Percentiles rank a stretch among this genome's conserved stretches.
Conservation (phyloP, 352 stramenopile genomes). For the Phytophthora syringae region DNA sequence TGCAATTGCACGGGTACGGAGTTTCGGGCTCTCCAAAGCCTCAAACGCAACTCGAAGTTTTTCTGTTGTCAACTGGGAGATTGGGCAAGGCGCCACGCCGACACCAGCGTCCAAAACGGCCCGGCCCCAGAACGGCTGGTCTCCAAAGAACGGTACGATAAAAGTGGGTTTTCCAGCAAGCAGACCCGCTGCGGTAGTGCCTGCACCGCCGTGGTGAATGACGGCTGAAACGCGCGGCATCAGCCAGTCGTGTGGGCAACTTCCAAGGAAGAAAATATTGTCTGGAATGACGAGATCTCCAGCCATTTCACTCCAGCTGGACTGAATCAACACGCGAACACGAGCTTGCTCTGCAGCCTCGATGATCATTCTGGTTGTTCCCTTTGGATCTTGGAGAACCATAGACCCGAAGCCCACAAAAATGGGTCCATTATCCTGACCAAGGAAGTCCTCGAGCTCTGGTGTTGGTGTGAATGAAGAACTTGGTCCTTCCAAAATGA, state of each 20-base stretch:
- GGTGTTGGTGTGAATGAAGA: slow-evolving; percentile 58
- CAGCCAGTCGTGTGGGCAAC: slow-evolving; percentile 92
- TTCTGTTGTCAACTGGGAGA: slow-evolving; percentile 82
- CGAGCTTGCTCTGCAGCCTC: slow-evolving; percentile 67
- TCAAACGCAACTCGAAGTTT: slow-evolving; percentile 82
- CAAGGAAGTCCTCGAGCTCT: slow-evolving; percentile 76
- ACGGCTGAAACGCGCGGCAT: slow-evolving; percentile 89
- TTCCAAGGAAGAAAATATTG: slow-evolving; percentile 71
- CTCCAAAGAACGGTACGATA: slow-evolving; percentile 95
- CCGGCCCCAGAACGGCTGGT: slow-evolving; percentile 95
- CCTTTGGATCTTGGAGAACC: slow-evolving; percentile 83
- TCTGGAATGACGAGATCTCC: slow-evolving; percentile 51
- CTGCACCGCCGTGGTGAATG: slow-evolving; percentile 84
- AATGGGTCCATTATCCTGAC: slow-evolving; percentile 71
- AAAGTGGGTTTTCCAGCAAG: slow-evolving; percentile 93
- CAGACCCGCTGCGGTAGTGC: slow-evolving; percentile 92
- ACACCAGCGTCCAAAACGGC: slow-evolving; percentile 84
- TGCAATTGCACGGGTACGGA: slow-evolving; percentile 53
- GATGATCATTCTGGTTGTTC: slow-evolving; percentile 86
- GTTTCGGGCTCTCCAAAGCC: slow-evolving; percentile 56
- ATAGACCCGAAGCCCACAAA: slow-evolving; percentile 96
- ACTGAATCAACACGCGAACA: slow-evolving; percentile 91
- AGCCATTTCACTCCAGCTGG: slow-evolving; percentile 86
- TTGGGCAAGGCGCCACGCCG: slow-evolving; percentile 86
- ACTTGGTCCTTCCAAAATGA: slow-evolving; percentile 50